Evolutionary conservation across 1,284 basidiomycete species (phyloP).

Genomic region (Exsudoporus floridanus): DNA sequence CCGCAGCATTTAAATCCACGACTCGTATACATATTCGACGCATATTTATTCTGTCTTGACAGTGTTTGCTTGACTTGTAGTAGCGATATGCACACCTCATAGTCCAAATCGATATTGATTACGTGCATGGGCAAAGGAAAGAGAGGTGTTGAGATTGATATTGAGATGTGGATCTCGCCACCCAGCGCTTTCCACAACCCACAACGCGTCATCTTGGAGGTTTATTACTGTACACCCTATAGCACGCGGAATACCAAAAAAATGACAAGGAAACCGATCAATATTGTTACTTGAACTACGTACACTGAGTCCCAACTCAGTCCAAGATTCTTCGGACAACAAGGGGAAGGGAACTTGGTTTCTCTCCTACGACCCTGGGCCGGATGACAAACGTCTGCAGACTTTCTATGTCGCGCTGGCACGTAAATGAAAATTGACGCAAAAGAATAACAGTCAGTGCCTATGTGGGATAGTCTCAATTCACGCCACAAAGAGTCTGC

Average conservation of each 20-base stretch:
- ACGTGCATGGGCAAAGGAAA: background rate
- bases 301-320: slow-evolving; percentile 11
- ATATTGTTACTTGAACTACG: background rate
- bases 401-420: slow-evolving; percentile 49
- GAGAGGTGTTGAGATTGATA: background rate
- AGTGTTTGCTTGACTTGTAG: slow-evolving; percentile 10
- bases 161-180: background rate
- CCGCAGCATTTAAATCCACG: slow-evolving; percentile 11
- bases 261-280: background rate
- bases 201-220: background rate
- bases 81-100: slow-evolving; percentile 6
- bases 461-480: slow-evolving; percentile 31
- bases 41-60: slow-evolving; percentile 34
- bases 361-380: slow-evolving; percentile 52
- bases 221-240: no score
- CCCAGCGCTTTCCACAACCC: background rate
- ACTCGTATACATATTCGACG: slow-evolving; percentile 10
- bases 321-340: slow-evolving; percentile 39
- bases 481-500: background rate
- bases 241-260: background rate
- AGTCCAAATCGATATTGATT: background rate
- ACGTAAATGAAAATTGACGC: slow-evolving; percentile 51
- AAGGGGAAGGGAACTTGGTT: slow-evolving; percentile 53
- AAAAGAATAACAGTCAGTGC: slow-evolving; percentile 48
- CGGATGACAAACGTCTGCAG: slow-evolving; percentile 64